phyloP scores from a whole-genome alignment of 768 basidiomycete genomes.

The Cystobasidium onofrii region DNA sequence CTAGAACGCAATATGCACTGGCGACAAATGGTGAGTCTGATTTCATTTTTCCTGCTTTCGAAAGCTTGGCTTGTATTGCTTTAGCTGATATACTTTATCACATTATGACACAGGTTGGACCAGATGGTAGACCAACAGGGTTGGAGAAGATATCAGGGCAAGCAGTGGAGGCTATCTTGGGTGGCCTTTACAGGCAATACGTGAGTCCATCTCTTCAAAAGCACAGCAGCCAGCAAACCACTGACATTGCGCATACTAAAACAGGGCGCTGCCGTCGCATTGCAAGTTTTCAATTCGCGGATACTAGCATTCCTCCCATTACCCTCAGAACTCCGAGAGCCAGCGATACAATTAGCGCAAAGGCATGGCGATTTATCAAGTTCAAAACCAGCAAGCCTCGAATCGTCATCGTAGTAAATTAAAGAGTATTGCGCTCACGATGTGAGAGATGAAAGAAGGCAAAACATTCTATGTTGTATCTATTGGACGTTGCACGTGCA shows the following conservation, averaged over 20 bases:
- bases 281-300: conserved; percentile 30
- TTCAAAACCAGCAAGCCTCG: background rate
- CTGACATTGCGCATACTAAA: background rate
- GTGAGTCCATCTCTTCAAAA: background rate
- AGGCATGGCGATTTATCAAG: conserved; percentile 8
- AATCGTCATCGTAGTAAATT: background rate
- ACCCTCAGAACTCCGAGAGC: conserved; percentile 5
- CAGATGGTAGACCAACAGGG: conserved; percentile 19
- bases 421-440: no score
- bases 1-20: conserved; percentile 21
- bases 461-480: background rate
- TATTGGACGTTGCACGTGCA: background rate
- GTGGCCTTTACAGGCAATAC: conserved; percentile 23
- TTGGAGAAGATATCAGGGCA: conserved; percentile 4
- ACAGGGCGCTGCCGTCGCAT: conserved; percentile 15
- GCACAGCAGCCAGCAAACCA: background rate
- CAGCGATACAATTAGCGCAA: conserved; percentile 20
- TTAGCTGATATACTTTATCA: no score
- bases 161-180: conserved; percentile 29
- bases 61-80: no score
- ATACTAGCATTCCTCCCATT: conserved; percentile 17
- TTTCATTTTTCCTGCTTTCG: background rate
- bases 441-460: background rate
- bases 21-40: conserved; percentile 13
- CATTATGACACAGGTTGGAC: background rate